Conservation (phyloP, 2,329 filamentous ascomycete species). For the Cercospora sp. region DNA sequence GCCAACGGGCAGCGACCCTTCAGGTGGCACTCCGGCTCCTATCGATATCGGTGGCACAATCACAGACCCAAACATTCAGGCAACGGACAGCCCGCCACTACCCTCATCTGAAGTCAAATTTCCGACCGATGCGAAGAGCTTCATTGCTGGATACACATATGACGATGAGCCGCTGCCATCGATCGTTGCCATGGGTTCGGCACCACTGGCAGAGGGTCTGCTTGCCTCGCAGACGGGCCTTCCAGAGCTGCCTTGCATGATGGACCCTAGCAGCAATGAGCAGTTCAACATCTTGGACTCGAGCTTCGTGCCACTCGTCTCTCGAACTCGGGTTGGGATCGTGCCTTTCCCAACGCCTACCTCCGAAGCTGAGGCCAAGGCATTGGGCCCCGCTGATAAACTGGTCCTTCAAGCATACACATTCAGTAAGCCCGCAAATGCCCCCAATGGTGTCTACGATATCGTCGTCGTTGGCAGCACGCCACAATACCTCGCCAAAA, state of each 20-base stretch:
- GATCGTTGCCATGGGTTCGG: constrained; percentile 5
- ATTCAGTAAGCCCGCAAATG: constrained; percentile 8
- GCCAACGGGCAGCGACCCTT: neutral
- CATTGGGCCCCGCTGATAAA: constrained; percentile 10
- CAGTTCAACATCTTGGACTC: constrained; percentile 12
- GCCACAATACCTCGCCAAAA: constrained; percentile 11
- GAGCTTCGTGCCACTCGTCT: constrained; percentile 7
- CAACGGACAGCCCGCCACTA: neutral
- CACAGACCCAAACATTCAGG: neutral
- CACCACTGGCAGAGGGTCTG: neutral
- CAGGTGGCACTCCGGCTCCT: neutral
- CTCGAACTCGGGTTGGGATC: neutral
- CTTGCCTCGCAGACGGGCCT: neutral
- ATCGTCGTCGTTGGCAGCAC: constrained; percentile 7
- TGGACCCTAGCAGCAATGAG: neutral
- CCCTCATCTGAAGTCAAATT: neutral
- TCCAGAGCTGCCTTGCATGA: neutral
- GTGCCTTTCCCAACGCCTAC: constrained; percentile 10
- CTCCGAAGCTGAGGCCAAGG: constrained; percentile 13
- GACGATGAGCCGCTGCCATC: constrained; percentile 7
- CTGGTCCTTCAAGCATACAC: constrained; percentile 5
- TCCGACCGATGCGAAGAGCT: constrained; percentile 3
- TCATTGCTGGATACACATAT: constrained; percentile 2
- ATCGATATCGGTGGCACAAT: neutral
- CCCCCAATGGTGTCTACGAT: constrained; percentile 10